Percentiles rank a stretch among this genome's conserved stretches.
Evolutionary conservation across 257 asterid species (phyloP).

Genomic region (Solanum tacnaense): DNA sequence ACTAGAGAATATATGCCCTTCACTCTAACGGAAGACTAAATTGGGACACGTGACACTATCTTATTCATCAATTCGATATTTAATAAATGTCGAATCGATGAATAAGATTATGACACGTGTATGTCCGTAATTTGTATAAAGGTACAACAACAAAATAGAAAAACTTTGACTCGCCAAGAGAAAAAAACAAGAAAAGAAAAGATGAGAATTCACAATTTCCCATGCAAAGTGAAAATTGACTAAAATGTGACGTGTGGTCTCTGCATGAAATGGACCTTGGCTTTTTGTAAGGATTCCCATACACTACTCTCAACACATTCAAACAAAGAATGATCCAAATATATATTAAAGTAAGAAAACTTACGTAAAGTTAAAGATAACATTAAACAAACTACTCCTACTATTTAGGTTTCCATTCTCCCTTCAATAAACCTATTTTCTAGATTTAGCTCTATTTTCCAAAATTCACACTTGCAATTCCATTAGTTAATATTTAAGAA

Average conservation of each 20-base stretch:
- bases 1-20: too few species aligned
- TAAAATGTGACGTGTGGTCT: background rate
- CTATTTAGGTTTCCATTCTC: background rate
- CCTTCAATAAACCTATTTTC: background rate
- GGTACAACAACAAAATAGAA: too few species aligned
- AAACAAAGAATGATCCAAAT: background rate
- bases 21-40: too few species aligned
- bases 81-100: fast-evolving
- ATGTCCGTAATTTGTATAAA: too few species aligned
- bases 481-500: background rate
- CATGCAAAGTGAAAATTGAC: background rate
- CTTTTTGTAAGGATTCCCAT: background rate
- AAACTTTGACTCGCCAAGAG: background rate
- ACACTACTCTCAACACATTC: background rate
- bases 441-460: background rate
- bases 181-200: background rate
- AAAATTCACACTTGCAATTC: background rate
- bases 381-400: background rate
- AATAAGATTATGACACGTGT: too few species aligned
- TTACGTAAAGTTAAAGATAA: background rate
- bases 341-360: background rate
- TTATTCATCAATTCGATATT: too few species aligned
- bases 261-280: background rate
- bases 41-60: fast-evolving
- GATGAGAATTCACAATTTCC: background rate